Base-by-base conservation (phyloP, 2,329 filamentous ascomycete species). In the Aureobasidium zeae region DNA sequence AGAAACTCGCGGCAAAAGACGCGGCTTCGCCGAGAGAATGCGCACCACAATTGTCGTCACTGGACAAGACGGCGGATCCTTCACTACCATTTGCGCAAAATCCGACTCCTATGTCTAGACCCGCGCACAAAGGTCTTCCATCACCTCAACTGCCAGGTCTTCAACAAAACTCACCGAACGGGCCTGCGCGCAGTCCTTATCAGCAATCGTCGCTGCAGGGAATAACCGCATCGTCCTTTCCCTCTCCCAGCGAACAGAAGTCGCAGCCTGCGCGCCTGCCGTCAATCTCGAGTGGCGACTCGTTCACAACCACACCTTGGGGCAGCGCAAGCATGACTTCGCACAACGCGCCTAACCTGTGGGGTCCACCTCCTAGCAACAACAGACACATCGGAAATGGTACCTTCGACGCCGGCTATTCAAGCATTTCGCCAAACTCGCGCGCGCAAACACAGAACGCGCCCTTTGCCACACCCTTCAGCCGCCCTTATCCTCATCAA, bases 371-470 rank as follows among this genome's bases (percentile, higher is more conserved):
- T 16, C 37, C 34, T n/a, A 76, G 77, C 44, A 80, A 75, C 53
- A 79, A 84, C 51, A 73, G 79, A 43, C 79, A 76, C 9, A 76
- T 88, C 15, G 83, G 83, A 3, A 88, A 88, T 58, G 83, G 83
- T 31, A 86, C 82, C 0, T 88, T 88, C 55, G 77, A 74, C 45
- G 70, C 76, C 10, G 76, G 78, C 51, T 68, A 81, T 39, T 71
- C 70, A 20, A 67, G 68, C 32, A 58, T 70, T 13, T 63, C 72
- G 10, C 65, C 67, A 41, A 59, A 68, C 36, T 60, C 53, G 45
- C 62, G 55, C 20, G 51, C 57, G 46, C 59, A 68, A n/a, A 41
- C 32, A 28, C 53, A 47, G 28, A 31, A 38, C 8, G 42, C 39
- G 29, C 28, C 41, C 25, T 45, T 46, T 25, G 42, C 39, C 31